Base-by-base conservation (phyloP, 1,284 basidiomycete species). In the Cutaneotrichosporon daszewskae region DNA sequence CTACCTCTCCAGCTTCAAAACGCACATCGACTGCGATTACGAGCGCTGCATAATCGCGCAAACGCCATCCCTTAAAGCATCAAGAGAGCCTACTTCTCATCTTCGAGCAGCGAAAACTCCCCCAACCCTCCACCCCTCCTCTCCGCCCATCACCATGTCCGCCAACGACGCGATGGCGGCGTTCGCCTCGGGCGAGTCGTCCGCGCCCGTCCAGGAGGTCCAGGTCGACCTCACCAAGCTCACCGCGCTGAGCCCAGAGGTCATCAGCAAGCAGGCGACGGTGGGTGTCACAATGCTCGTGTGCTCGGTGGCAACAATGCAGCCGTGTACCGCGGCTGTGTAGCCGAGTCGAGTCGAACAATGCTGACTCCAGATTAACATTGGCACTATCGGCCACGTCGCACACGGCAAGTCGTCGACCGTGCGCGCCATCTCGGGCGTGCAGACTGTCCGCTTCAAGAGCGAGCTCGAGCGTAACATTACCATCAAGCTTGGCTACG, bases 331-430 rank as follows among this genome's bases (percentile, higher is more conserved):
- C 29, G 7, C 17, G 14, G 8, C 26, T 27, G 26, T 27, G 14
- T 27, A 27, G 9, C 26, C 9, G 8, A 9, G 26, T 31, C 28
- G 19, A 16, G 28, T 31, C 4, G 38, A 13, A 10, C 29, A n/a
- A 8, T 8, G 23, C 45, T 46, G 25, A 46, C 39, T 14, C 28
- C 47, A 70, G 65, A 69, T 72, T 59, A 72, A 72, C 43, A 50
- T 52, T 62, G 87, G 88, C 54, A 95, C 90, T 26, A 95, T 95
- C 62, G 90, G 89, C 42, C 90, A 95, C 79, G 90, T 94, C 78
- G 88, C 89, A 23, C 94, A 98, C 79, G 94, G 94, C 62, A 97
- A 98, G 77, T 96, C 91, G 40, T 97, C 94, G 8, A 94, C 97
- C 40, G 95, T 97, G 53, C 94, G 97, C 74, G 94, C 94, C 37